Conservation (phyloP, 2,329 filamentous ascomycete genomes). For the Arthrobotrys pseudoclavata region DNA sequence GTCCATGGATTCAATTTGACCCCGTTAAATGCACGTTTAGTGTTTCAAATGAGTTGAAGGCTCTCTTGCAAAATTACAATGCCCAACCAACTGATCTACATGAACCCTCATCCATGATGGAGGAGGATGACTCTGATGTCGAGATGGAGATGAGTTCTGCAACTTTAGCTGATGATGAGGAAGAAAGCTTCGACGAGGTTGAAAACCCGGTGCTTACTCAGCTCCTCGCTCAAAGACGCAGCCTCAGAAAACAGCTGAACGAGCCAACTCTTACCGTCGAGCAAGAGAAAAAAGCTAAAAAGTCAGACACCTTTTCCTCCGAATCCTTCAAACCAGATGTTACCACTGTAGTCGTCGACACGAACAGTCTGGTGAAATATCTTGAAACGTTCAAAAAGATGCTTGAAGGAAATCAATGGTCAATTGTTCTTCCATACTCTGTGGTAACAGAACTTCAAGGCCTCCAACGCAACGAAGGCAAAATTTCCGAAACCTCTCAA, state of each 20-base stretch:
- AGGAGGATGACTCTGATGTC: conserved; percentile 60
- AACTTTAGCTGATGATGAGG: conserved; percentile 60
- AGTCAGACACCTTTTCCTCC: conserved; percentile 35
- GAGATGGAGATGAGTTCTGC: conserved; percentile 61
- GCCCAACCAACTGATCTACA: neutral
- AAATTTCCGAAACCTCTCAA: conserved; percentile 61
- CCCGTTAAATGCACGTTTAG: conserved; percentile 65
- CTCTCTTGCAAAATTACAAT: conserved; percentile 55
- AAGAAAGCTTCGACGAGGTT: conserved; percentile 60
- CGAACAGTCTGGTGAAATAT: conserved; percentile 63
- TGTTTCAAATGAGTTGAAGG: conserved; percentile 63
- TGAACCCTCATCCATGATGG: conserved; percentile 19
- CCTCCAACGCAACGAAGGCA: conserved; percentile 60
- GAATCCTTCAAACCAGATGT: conserved; percentile 45
- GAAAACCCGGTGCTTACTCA: conserved; percentile 52
- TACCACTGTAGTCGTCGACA: conserved; percentile 63
- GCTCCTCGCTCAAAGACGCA: conserved; percentile 61
- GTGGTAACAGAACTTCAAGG: conserved; percentile 63
- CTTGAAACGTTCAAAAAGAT: conserved; percentile 63
- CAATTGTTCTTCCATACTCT: conserved; percentile 63
- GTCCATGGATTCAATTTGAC: conserved; percentile 39
- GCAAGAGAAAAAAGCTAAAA: conserved; percentile 39
- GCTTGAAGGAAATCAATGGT: conserved; percentile 61
- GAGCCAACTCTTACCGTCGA: conserved; percentile 26
- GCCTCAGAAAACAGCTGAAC: conserved; percentile 60